phyloP scores from a whole-genome alignment of 2,329 filamentous ascomycete species.

The Cryphonectria carpinicola region DNA sequence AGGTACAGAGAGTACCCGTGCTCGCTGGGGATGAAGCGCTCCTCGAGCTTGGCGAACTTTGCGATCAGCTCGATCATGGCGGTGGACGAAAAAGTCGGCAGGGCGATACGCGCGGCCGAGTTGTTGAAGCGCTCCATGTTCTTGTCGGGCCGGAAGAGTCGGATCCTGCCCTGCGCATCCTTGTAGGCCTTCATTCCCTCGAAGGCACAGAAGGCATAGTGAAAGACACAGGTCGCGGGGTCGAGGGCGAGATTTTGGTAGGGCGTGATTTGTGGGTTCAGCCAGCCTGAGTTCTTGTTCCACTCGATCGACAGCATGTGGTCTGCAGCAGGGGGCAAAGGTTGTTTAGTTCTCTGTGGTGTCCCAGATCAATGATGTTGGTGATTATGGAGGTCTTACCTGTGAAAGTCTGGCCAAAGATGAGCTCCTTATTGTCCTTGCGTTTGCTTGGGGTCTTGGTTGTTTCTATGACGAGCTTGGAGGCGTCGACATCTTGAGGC shows the following conservation, averaged over 20 bases:
- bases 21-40: conserved; percentile 84
- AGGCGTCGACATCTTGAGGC: conserved; percentile 74
- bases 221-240: conserved; percentile 94
- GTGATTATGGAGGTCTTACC: conserved; percentile 55
- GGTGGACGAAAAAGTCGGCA: conserved; percentile 80
- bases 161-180: conserved; percentile 75
- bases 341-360: not conserved
- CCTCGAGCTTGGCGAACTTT: conserved; percentile 77
- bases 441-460: conserved; percentile 77
- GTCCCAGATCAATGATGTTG: not conserved
- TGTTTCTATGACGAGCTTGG: conserved; percentile 73
- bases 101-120: conserved; percentile 86
- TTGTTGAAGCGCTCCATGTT: conserved; percentile 97
- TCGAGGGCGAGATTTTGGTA: conserved; percentile 98
- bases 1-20: conserved; percentile 95
- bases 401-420: conserved; percentile 92
- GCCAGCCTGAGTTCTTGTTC: conserved; percentile 84
- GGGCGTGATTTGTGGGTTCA: conserved; percentile 79
- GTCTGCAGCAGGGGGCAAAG: conserved; percentile 58
- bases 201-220: conserved; percentile 98
- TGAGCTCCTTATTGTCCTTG: conserved; percentile 75
- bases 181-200: conserved; percentile 99
- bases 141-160: conserved; percentile 91
- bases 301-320: conserved; percentile 97
- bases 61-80: conserved; percentile 81